These are phyloP conservation scores for Rhizopogon parksii DNA, from an alignment of 1,284 basidiomycete genomes.

Conservation along the genomic window DNA sequence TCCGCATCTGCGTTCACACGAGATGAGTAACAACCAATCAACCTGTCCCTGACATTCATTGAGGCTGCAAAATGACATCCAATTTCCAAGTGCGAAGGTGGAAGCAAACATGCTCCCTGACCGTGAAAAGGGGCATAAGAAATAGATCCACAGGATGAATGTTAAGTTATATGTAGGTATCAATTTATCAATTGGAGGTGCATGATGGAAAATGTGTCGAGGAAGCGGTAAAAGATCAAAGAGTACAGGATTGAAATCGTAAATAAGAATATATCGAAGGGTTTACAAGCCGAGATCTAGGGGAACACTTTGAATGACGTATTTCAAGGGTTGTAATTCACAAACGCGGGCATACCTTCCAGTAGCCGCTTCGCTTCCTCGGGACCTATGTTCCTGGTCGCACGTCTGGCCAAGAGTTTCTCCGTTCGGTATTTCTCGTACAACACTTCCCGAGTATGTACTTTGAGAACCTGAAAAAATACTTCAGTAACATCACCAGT, in stretches of 20 bases:
- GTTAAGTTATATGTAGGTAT: neutral
- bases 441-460: conserved; percentile 71
- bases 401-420: conserved; percentile 74
- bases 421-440: conserved; percentile 82
- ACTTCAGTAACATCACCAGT: conserved; percentile 11
- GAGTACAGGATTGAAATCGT: conserved; percentile 7
- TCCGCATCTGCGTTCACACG: too few relatives aligned
- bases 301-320: conserved; percentile 14
- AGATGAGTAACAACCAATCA: too few relatives aligned
- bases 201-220: too few relatives aligned
- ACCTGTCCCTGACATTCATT: too few relatives aligned
- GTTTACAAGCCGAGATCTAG: conserved; percentile 35
- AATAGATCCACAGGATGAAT: neutral
- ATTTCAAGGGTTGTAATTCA: conserved; percentile 13
- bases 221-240: neutral
- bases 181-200: neutral
- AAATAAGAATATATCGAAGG: conserved; percentile 7
- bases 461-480: conserved; percentile 58
- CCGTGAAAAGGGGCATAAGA: too few relatives aligned
- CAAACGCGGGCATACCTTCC: conserved; percentile 43
- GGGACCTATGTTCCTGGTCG: conserved; percentile 68
- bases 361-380: conserved; percentile 63
- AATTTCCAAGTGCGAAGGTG: too few relatives aligned
- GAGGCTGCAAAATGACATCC: too few relatives aligned
- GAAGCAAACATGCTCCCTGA: neutral